Conservation (phyloP, 2,329 filamentous ascomycete species). For the Exophiala spinifera region DNA sequence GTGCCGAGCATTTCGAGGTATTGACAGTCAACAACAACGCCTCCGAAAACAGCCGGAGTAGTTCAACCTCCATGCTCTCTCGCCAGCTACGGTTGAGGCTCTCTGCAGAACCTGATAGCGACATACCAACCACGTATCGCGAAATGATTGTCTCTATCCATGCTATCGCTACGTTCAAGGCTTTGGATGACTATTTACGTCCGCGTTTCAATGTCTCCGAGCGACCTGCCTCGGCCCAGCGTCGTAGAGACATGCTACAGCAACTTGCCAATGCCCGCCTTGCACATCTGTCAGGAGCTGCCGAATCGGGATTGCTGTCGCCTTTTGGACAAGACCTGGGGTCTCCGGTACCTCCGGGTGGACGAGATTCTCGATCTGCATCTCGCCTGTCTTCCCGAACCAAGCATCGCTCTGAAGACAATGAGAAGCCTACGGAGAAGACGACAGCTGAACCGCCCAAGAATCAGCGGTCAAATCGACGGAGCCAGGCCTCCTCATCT, state of each 20-base stretch:
- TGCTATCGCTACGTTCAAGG: conserved; percentile 96
- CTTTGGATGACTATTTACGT: conserved; percentile 89
- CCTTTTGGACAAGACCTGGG: conserved; percentile 27
- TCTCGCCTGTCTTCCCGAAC: conserved; percentile 38
- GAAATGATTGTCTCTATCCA: conserved; percentile 99
- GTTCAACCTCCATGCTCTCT: conserved; percentile 89
- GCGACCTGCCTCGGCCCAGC: conserved; percentile 61
- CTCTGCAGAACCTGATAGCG: conserved; percentile 82
- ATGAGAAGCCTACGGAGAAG: conserved; percentile 20
- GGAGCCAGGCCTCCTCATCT: conserved; percentile 51
- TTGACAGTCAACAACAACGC: conserved; percentile 91
- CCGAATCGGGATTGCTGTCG: conserved; percentile 31
- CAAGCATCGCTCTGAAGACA: conserved; percentile 23
- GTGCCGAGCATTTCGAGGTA: conserved; percentile 97
- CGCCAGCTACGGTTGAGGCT: conserved; percentile 91
- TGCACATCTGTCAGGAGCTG: conserved; percentile 47
- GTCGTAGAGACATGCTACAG: conserved; percentile 63
- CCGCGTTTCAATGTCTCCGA: conserved; percentile 82
- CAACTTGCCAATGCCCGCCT: conserved; percentile 69
- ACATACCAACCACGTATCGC: conserved; percentile 80
- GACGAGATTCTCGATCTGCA: conserved; percentile 44
- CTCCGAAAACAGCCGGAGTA: conserved; percentile 84
- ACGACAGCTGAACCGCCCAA: conserved; percentile 36
- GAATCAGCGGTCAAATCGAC: conserved; percentile 63
- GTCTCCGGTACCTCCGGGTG: conserved; percentile 9